Conservation (phyloP, 1,139 yeast genomes). For the Insectozyma bohioensis region DNA sequence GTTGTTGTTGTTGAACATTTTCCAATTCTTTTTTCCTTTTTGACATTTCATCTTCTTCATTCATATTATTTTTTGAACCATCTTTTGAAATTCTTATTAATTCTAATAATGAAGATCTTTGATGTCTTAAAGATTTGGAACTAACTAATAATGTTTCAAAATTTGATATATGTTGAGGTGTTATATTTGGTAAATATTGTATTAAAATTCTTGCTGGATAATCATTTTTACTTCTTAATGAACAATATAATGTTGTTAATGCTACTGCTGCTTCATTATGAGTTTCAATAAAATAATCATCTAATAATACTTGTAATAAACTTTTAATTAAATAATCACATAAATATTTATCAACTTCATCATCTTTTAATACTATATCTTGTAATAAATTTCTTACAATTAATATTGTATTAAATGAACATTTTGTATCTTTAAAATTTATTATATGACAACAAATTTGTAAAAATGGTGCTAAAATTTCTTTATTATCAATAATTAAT, state of each 20-base stretch:
- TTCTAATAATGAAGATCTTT: conserved; percentile 70
- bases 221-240: conserved; percentile 62
- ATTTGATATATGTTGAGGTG: conserved; percentile 45
- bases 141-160: conserved; percentile 62
- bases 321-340: conserved; percentile 56
- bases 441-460: conserved; percentile 75
- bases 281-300: conserved; percentile 80
- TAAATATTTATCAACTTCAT: conserved; percentile 76
- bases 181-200: conserved; percentile 43
- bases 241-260: conserved; percentile 74
- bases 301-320: conserved; percentile 56
- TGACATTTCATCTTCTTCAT: conserved; percentile 38
- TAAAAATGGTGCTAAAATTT: conserved; percentile 76
- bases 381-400: conserved; percentile 70
- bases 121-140: conserved; percentile 69
- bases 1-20: conserved; percentile 35
- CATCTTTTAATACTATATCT: conserved; percentile 67
- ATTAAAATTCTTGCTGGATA: conserved; percentile 53
- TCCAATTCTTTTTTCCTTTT: conserved; percentile 53
- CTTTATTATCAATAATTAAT: conserved; percentile 63
- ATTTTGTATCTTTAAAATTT: conserved; percentile 82
- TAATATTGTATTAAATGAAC: conserved; percentile 86
- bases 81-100: conserved; percentile 52
- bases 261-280: conserved; percentile 91
- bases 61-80: conserved; percentile 18